These are phyloP conservation scores for Apiospora malaysiana DNA, from an alignment of 2,329 filamentous ascomycete species.

Conservation along the genomic window DNA sequence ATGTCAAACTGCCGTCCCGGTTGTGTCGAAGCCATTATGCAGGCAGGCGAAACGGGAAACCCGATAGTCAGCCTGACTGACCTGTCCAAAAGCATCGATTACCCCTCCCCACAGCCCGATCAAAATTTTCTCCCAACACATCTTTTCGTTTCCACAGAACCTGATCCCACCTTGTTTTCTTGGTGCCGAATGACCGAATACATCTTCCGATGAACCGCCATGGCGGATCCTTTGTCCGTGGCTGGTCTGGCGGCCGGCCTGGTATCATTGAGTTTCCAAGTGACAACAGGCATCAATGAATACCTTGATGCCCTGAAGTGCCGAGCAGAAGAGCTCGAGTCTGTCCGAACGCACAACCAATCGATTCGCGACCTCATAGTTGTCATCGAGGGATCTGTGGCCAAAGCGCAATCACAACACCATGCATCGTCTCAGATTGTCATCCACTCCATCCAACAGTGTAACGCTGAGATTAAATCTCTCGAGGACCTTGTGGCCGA, in stretches of 20 bases:
- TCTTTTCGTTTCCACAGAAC: not conserved
- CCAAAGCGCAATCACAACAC: not conserved
- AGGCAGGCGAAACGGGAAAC: too few relatives aligned
- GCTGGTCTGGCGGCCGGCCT: not conserved
- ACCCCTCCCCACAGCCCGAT: not conserved
- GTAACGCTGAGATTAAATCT: not conserved
- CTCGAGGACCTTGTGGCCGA: not conserved
- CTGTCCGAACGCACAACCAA: not conserved
- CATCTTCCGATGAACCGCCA: not conserved
- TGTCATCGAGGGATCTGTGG: not conserved
- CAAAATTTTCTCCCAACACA: not conserved
- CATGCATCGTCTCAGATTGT: not conserved
- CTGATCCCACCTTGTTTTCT: not conserved
- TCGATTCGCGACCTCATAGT: not conserved
- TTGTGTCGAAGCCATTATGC: not conserved
- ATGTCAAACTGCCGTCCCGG: too few relatives aligned
- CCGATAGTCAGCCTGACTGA: too few relatives aligned
- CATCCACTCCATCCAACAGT: not conserved
- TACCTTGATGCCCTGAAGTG: not conserved
- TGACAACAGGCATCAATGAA: not conserved
- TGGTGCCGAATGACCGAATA: not conserved
- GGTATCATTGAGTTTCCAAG: not conserved
- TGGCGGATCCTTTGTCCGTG: not conserved
- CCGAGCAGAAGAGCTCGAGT: not conserved
- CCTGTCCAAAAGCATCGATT: not conserved